phyloP scores from a whole-genome alignment of 2,329 filamentous ascomycete genomes.

The Cladosporium phlei region DNA sequence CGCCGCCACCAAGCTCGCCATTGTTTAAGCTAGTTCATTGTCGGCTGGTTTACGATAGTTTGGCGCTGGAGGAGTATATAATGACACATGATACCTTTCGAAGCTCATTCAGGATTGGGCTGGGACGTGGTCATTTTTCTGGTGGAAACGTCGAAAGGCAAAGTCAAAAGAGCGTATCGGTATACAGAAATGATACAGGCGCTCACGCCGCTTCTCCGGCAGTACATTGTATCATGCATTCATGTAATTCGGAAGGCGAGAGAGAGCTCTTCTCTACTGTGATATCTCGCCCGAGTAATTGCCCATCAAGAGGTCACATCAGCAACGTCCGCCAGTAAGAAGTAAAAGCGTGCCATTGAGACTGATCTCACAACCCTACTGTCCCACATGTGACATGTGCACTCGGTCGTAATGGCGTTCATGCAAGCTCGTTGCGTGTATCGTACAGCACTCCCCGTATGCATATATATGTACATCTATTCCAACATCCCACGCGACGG shows the following conservation, averaged over 20 bases:
- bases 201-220: constrained; percentile 8
- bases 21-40: constrained; percentile 66
- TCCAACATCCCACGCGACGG: too few relatives aligned
- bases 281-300: too few relatives aligned
- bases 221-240: background rate
- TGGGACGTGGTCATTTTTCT: constrained; percentile 7
- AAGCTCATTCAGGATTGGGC: constrained; percentile 12
- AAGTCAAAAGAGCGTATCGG: constrained; percentile 5
- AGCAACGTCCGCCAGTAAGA: too few relatives aligned
- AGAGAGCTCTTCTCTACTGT: too few relatives aligned
- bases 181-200: constrained; percentile 12
- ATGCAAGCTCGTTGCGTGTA: background rate
- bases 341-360: too few relatives aligned
- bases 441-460: background rate
- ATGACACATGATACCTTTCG: background rate
- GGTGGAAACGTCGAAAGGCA: constrained; percentile 10
- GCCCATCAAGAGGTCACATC: too few relatives aligned
- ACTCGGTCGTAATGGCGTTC: too few relatives aligned
- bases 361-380: too few relatives aligned
- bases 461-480: background rate
- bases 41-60: constrained; percentile 14
- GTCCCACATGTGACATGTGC: too few relatives aligned
- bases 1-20: constrained; percentile 96
- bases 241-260: background rate
- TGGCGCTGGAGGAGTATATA: constrained; percentile 10